Evolutionary conservation across 345 rosid genomes (phyloP).

Genomic region (Rubroshorea leprosula): DNA sequence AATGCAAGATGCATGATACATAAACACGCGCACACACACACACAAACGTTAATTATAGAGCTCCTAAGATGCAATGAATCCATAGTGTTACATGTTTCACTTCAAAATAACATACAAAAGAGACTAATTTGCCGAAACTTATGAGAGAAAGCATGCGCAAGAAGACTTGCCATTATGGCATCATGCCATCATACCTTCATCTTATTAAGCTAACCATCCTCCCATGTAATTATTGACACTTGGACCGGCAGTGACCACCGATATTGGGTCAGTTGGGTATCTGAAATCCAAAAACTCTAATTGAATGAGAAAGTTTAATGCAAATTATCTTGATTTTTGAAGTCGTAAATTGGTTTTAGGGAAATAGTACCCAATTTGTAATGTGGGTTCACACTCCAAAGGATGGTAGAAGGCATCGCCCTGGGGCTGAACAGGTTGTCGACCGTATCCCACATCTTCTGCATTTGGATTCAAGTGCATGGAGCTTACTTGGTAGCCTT

Average conservation of each 20-base stretch:
- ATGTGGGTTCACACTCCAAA: slow-evolving; percentile 78
- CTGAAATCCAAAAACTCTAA: slow-evolving; percentile 24
- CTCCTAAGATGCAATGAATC: neutral
- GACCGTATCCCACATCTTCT: slow-evolving; percentile 63
- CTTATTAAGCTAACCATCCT: slow-evolving; percentile 76
- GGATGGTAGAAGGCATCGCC: slow-evolving; percentile 72
- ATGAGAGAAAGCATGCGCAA: neutral
- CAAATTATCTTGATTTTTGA: too few relatives aligned
- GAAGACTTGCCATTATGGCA: neutral
- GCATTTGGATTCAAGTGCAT: slow-evolving; percentile 57
- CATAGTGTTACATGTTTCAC: neutral
- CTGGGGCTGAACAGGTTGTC: slow-evolving; percentile 44
- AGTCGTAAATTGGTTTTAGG: too few relatives aligned
- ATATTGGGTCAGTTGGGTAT: slow-evolving; percentile 55
- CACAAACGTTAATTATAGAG: neutral
- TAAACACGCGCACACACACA: neutral
- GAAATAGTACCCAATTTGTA: slow-evolving; percentile 71
- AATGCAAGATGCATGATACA: neutral
- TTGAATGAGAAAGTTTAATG: too few relatives aligned
- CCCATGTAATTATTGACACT: slow-evolving; percentile 75
- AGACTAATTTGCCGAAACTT: neutral
- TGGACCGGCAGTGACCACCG: slow-evolving; percentile 64
- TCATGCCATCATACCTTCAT: neutral
- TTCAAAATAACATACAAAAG: neutral
- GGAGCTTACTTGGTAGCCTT: slow-evolving; percentile 67